These are phyloP conservation scores for Calonectria honghensis DNA, from an alignment of 2,329 filamentous ascomycete species.

Conservation along the genomic window DNA sequence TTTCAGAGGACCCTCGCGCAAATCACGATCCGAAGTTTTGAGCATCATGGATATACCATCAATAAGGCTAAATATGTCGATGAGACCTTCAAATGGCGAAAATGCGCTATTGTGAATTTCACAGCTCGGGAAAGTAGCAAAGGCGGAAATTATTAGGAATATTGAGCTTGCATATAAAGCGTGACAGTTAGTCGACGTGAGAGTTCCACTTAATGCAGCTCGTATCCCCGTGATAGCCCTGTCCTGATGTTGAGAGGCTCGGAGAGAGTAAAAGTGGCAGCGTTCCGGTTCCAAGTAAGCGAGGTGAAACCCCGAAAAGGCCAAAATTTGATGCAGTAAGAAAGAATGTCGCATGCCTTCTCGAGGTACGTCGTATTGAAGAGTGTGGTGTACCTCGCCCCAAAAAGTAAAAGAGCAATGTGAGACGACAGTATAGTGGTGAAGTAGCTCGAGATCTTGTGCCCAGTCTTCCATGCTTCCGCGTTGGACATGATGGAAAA, in stretches of 20 bases:
- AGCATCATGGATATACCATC: slow-evolving; percentile 33
- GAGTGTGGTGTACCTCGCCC: slow-evolving; percentile 19
- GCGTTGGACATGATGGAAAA: slow-evolving; percentile 8
- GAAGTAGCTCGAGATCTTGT: slow-evolving; percentile 34
- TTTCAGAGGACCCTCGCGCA: slow-evolving; percentile 31
- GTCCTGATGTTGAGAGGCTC: slow-evolving; percentile 41
- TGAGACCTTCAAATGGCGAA: slow-evolving; percentile 23
- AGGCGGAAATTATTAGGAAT: slow-evolving; percentile 40
- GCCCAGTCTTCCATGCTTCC: slow-evolving; percentile 23
- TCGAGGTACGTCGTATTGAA: slow-evolving; percentile 35
- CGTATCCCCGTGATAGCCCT: slow-evolving; percentile 38
- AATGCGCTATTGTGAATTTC: slow-evolving; percentile 31
- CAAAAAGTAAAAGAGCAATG: slow-evolving; percentile 34
- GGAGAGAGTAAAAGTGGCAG: slow-evolving; percentile 36
- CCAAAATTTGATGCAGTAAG: slow-evolving; percentile 40
- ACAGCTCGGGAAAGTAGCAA: slow-evolving; percentile 36
- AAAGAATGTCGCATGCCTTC: slow-evolving; percentile 30
- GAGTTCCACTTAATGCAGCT: not conserved
- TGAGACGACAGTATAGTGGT: slow-evolving; percentile 41
- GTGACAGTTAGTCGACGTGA: slow-evolving; percentile 17
- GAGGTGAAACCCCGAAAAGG: slow-evolving; percentile 41
- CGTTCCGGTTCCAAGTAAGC: slow-evolving; percentile 32
- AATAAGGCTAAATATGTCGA: slow-evolving; percentile 40
- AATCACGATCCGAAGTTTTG: slow-evolving; percentile 9
- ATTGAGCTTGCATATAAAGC: slow-evolving; percentile 43